Conservation (phyloP, 257 asterid species). For the Capsicum chinense region DNA sequence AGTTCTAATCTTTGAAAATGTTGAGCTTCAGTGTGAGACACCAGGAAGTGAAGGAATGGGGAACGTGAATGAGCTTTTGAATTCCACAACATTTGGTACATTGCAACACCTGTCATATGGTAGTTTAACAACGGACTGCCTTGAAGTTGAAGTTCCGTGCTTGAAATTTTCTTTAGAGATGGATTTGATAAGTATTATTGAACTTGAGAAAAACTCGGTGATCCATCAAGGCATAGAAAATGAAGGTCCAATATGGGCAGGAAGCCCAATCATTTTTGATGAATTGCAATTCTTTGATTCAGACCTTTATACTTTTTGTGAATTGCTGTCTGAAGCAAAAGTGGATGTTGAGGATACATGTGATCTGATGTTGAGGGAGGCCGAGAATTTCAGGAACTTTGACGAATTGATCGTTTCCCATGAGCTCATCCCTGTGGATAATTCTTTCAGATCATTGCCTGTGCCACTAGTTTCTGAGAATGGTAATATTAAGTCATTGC, state of each 20-base stretch:
- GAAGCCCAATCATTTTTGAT: constrained; percentile 50
- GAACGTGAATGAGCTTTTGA: constrained; percentile 54
- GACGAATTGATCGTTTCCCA: constrained; percentile 68
- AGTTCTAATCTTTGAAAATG: constrained; percentile 48
- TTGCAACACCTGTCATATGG: constrained; percentile 50
- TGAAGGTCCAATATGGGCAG: constrained; percentile 41
- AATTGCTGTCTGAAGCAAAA: constrained; percentile 50
- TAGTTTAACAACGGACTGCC: constrained; percentile 40
- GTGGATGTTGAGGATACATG: constrained; percentile 56
- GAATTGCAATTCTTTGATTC: constrained; percentile 61
- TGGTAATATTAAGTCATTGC: constrained; percentile 49
- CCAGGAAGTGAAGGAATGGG: constrained; percentile 51
- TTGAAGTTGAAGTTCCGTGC: constrained; percentile 42
- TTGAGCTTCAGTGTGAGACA: constrained; percentile 51
- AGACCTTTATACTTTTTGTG: constrained; percentile 50
- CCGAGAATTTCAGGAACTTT: constrained; percentile 65
- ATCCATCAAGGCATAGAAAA: constrained; percentile 39
- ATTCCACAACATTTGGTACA: constrained; percentile 59
- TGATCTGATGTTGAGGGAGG: constrained; percentile 66
- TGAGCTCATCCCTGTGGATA: constrained; percentile 81
- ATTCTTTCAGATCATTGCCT: constrained; percentile 79
- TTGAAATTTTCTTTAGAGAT: constrained; percentile 40
- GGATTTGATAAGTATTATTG: constrained; percentile 52
- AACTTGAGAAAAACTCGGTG: constrained; percentile 47
- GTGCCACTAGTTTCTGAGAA: constrained; percentile 66